Evolutionary conservation across 177 flowering plant species (phyloP), one percentile per base, ranked within the genome.

Genomic region (Tripterygium wilfordii): DNA sequence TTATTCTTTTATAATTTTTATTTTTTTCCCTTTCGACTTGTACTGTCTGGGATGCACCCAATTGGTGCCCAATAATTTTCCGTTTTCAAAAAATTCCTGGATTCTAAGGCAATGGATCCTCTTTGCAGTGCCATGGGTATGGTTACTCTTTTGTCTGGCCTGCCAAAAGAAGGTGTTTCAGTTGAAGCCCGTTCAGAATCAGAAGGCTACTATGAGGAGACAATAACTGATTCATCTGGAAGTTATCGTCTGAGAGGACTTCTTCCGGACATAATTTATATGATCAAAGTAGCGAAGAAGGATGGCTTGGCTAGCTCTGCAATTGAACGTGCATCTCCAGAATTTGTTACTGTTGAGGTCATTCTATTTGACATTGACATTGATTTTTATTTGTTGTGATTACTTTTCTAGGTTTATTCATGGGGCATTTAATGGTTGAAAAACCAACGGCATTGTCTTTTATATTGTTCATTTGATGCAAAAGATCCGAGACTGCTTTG

Each of bases 311-410:
- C 57, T 43, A 66, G 72, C 66, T 10, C 69, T 49, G 66, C 35
- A 46, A 79, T 94, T 51, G 99, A 94, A 49, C 95, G 97, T 38
- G 88, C 97, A 50, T 82, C 99, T 54, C 99, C 99, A 18, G 85
- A 79, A 60, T 72, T 66, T 49, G 69, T 83, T 59, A 36, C 64
- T 44, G 61, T 89, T 52, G 64, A 69, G 90, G 99, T 94, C 39
- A 52, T 65, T 29, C 31, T 6, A 48, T n/a, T 48, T 14, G n/a
- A n/a, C n/a, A n/a, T n/a, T n/a, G n/a, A n/a, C n/a, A n/a, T n/a
- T n/a, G n/a, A n/a, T n/a, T n/a, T n/a, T n/a, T n/a, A n/a, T n/a
- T n/a, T n/a, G n/a, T n/a, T n/a, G n/a, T n/a, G n/a, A n/a, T n/a
- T n/a, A n/a, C n/a, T n/a, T n/a, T n/a, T n/a, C n/a, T n/a, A n/a